Base-by-base conservation (phyloP, 768 basidiomycete genomes). In the Mrakia gelida region DNA sequence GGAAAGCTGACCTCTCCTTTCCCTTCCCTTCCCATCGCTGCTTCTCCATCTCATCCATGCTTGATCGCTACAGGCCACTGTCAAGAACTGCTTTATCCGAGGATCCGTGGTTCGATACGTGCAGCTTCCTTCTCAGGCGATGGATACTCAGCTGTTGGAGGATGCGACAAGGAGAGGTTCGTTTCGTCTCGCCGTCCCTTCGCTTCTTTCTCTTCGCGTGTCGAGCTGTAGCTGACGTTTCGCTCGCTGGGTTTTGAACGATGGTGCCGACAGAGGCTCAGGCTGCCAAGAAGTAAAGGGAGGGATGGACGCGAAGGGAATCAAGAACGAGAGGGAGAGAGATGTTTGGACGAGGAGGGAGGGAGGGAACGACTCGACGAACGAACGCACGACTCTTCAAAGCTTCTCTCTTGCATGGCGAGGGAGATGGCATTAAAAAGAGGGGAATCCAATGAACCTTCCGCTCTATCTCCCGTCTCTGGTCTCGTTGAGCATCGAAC, bases 71-170 rank as follows among this genome's bases (percentile, higher is more conserved):
- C 81, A 98, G 96, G 95, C 98, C 91, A 95, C 96, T 0, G 95
- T 99, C 62, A 96, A 95, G 87, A 98, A 98, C 85, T 97, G 95
- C 84, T 99, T 99, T 84, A 99, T 99, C 81, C 91, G 97, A 62
- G 97, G 97, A 80, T 96, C 94, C 26, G 97, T 98, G 21, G 95
- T 99, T 73, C 92, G 97, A 81, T 99, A 99, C 82, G 97, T 98
- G 28, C 93, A 96, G 83, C 87, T 99, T 75, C 94, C 94, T 3
- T 90, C 93, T 34, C 91, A 92, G 80, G 92, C 92, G 79, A 94
- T 99, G 78, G 97, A 99, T 84, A 97, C 94, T 2, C 94, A 95
- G 81, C 85, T 98, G 73, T 84, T 99, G 59, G 96, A 99, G 85
- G 96, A 99, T 84, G 96, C 96, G 43, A 98, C 96, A 52, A 87